Evolutionary conservation across 2,329 filamentous ascomycete species (phyloP).

Genomic region (Torrubiella hemipterigena): DNA sequence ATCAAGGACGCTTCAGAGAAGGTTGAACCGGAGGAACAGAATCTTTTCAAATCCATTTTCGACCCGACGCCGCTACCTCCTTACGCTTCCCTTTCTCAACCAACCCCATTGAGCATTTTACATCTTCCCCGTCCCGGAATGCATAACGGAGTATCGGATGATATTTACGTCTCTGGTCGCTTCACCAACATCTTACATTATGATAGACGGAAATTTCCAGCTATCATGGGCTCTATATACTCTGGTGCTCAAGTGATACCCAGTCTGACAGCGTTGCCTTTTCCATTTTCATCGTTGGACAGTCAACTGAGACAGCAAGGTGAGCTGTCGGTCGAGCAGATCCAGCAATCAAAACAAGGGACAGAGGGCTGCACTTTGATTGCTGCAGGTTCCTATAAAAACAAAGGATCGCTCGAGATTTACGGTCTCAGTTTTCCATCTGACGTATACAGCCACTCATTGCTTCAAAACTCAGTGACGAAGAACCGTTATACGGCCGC

Average conservation of each 20-base stretch:
- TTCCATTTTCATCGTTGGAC: conserved; percentile 51
- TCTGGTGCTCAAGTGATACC: conserved; percentile 75
- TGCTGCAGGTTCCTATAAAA: conserved; percentile 82
- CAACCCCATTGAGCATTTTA: conserved; percentile 71
- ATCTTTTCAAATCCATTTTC: conserved; percentile 28
- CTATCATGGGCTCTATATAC: conserved; percentile 65
- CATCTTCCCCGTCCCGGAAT: conserved; percentile 53
- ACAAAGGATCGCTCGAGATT: conserved; percentile 80
- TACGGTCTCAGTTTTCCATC: conserved; percentile 45
- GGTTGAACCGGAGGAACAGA: conserved; percentile 18
- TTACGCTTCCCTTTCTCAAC: conserved; percentile 66
- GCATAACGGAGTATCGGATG: conserved; percentile 48
- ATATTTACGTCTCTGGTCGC: conserved; percentile 80
- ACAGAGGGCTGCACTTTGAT: conserved; percentile 55
- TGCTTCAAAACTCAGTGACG: conserved; percentile 36
- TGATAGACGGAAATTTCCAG: conserved; percentile 75
- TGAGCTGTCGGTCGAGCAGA: conserved; percentile 41
- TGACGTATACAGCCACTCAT: conserved; percentile 13
- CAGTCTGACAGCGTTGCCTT: conserved; percentile 57
- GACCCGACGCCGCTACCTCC: conserved; percentile 39
- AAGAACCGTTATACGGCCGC: conserved; percentile 79
- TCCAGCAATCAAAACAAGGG: conserved; percentile 39
- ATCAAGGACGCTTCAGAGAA: conserved; percentile 22
- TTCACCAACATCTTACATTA: conserved; percentile 86
- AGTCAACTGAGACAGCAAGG: conserved; percentile 44